Conservation (phyloP, 2,329 filamentous ascomycete species). For the Fusarium continuum region DNA sequence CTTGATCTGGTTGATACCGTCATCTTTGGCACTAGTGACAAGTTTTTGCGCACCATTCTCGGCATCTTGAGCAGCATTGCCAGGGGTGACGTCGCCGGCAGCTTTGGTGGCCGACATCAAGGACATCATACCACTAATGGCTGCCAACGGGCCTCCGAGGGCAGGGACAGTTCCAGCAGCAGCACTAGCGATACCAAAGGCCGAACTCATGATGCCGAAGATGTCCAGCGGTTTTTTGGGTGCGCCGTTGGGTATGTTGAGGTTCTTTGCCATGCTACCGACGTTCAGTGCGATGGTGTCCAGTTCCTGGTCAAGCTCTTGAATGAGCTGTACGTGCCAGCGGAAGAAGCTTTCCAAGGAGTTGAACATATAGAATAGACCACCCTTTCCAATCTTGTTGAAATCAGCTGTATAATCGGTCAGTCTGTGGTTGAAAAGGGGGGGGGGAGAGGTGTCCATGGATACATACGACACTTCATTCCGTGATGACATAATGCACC, state of each 20-base stretch:
- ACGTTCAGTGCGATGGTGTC: background rate
- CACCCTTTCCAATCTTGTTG: background rate
- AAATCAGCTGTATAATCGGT: background rate
- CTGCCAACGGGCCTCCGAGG: background rate
- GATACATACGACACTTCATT: background rate
- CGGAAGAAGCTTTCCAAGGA: background rate
- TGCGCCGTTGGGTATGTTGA: background rate
- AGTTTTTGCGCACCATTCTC: background rate
- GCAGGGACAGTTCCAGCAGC: background rate
- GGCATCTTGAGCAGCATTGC: background rate
- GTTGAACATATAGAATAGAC: slow-evolving; percentile 2
- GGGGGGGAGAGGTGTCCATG: no score
- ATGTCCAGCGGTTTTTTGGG: background rate
- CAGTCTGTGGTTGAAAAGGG: background rate
- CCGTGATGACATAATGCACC: background rate
- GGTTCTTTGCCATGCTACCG: background rate
- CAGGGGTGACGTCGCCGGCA: background rate
- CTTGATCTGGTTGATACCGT: background rate
- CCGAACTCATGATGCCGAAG: background rate
- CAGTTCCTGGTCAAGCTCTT: background rate
- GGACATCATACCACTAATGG: background rate
- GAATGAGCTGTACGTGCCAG: background rate
- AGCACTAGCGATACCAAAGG: slow-evolving; percentile 4
- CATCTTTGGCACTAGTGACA: background rate
- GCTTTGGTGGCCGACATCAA: background rate